These are phyloP conservation scores for Phylloporus arenicola DNA, from an alignment of 768 basidiomycete genomes.

Conservation along the genomic window DNA sequence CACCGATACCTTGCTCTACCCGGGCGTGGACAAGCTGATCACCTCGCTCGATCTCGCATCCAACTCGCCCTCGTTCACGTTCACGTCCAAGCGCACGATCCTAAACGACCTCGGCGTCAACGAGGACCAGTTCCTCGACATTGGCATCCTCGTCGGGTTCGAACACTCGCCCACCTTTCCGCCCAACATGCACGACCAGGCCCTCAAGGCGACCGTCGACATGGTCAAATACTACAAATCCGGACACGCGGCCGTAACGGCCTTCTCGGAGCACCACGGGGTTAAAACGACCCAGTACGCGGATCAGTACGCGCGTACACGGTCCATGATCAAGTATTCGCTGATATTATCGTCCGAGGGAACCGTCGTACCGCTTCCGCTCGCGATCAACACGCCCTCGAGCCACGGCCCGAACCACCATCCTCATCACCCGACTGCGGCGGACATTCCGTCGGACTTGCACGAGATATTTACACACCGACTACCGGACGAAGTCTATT, in stretches of 20 bases:
- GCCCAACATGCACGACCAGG: constrained; percentile 74
- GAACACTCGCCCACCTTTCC: constrained; percentile 79
- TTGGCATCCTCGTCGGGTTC: constrained; percentile 87
- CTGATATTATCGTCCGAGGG: constrained; percentile 88
- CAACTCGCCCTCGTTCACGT: constrained; percentile 69
- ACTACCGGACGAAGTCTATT: constrained; percentile 94
- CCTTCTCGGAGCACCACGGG: constrained; percentile 75
- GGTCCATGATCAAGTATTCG: constrained; percentile 88
- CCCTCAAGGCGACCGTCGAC: constrained; percentile 80
- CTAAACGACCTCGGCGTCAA: constrained; percentile 59
- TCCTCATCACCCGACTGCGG: constrained; percentile 65
- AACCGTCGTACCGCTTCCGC: constrained; percentile 69
- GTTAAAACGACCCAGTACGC: constrained; percentile 74
- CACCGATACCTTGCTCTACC: constrained; percentile 85
- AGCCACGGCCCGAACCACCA: constrained; percentile 51
- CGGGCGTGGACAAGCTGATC: constrained; percentile 84
- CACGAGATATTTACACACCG: constrained; percentile 94
- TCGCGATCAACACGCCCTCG: constrained; percentile 53
- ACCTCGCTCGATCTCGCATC: constrained; percentile 76
- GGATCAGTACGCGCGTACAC: constrained; percentile 84
- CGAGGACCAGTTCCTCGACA: constrained; percentile 93
- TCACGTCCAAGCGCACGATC: constrained; percentile 73
- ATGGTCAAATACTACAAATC: constrained; percentile 92
- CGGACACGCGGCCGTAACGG: constrained; percentile 73
- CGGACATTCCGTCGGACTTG: constrained; percentile 86